A percentile compares a stretch with the other conserved stretches of the same genome.
phyloP scores from a whole-genome alignment of 2,329 filamentous ascomycete species.

The Penicillium verrucosum region DNA sequence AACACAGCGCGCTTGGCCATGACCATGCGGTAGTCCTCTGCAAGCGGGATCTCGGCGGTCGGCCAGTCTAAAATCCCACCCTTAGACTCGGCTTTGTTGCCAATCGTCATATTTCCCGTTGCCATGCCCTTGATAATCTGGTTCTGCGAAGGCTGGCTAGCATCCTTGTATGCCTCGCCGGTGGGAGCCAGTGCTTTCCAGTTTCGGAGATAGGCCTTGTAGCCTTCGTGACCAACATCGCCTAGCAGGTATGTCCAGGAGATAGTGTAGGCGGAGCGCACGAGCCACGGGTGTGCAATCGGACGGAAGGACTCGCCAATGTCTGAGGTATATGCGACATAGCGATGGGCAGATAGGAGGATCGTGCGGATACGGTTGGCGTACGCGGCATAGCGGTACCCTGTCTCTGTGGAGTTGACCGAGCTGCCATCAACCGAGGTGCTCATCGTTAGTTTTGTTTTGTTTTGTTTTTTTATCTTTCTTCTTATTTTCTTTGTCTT shows the following conservation, averaged over 20 bases:
- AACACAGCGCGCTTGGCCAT: slow-evolving; percentile 90
- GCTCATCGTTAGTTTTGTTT: slow-evolving; percentile 14
- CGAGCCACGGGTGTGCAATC: slow-evolving; percentile 78
- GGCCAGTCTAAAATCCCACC: slow-evolving; percentile 36
- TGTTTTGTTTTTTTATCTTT: background rate
- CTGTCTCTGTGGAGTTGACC: slow-evolving; percentile 77
- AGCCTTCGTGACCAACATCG: slow-evolving; percentile 89
- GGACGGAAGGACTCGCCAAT: slow-evolving; percentile 96
- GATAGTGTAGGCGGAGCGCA: slow-evolving; percentile 80
- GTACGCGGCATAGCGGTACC: slow-evolving; percentile 89
- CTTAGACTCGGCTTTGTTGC: slow-evolving; percentile 6
- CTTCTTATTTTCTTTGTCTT: background rate
- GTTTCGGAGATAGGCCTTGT: slow-evolving; percentile 89
- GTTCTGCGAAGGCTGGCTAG: slow-evolving; percentile 32
- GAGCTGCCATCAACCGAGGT: slow-evolving; percentile 48
- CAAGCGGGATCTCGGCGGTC: slow-evolving; percentile 58
- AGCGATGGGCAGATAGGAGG: slow-evolving; percentile 84
- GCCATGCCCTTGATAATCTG: slow-evolving; percentile 37
- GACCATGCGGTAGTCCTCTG: slow-evolving; percentile 87
- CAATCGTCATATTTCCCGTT: slow-evolving; percentile 31
- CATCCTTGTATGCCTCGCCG: slow-evolving; percentile 47
- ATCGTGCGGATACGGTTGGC: slow-evolving; percentile 81
- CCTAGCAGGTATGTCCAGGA: slow-evolving; percentile 91
- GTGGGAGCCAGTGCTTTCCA: slow-evolving; percentile 70
- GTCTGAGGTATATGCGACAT: slow-evolving; percentile 94